Evolutionary conservation across 805 yeast species (phyloP).

Genomic region (Suhomyces xylopsoci): DNA sequence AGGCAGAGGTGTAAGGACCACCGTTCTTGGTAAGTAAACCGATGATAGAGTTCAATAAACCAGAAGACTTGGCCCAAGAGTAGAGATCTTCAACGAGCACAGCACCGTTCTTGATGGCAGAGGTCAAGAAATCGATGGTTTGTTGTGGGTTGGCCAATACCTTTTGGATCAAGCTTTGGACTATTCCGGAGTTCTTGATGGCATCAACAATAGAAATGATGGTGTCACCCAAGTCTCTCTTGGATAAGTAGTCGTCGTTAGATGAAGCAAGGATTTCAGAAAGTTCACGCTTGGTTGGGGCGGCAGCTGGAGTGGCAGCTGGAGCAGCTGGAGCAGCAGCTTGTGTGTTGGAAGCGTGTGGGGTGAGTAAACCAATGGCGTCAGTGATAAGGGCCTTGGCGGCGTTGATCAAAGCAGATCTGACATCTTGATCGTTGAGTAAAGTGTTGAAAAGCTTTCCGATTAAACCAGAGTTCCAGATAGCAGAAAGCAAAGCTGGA

Average conservation of each 20-base stretch:
- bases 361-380: constrained; percentile 26
- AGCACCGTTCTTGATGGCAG: constrained; percentile 32
- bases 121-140: constrained; percentile 29
- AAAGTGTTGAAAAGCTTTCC: constrained; percentile 29
- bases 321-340: constrained; percentile 14
- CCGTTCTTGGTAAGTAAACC: constrained; percentile 25
- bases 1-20: constrained; percentile 17
- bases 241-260: constrained; percentile 28
- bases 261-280: constrained; percentile 5
- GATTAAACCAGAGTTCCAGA: constrained; percentile 41
- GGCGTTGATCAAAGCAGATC: constrained; percentile 29
- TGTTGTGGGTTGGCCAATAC: constrained; percentile 37
- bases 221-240: constrained; percentile 34
- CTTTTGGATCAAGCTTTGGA: constrained; percentile 28
- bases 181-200: constrained; percentile 35
- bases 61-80: constrained; percentile 36
- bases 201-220: constrained; percentile 25
- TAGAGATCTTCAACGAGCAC: constrained; percentile 33
- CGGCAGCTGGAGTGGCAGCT: constrained; percentile 7
- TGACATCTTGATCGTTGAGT: constrained; percentile 32
- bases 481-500: constrained; percentile 38
- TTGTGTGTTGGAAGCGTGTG: constrained; percentile 8
- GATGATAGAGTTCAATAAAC: constrained; percentile 29
- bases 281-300: background rate
- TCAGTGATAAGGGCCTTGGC: constrained; percentile 33